Evolutionary conservation across 164 flowering plant genomes (phyloP), one percentile per base, ranked within the genome.

Genomic region (Macadamia integrifolia): DNA sequence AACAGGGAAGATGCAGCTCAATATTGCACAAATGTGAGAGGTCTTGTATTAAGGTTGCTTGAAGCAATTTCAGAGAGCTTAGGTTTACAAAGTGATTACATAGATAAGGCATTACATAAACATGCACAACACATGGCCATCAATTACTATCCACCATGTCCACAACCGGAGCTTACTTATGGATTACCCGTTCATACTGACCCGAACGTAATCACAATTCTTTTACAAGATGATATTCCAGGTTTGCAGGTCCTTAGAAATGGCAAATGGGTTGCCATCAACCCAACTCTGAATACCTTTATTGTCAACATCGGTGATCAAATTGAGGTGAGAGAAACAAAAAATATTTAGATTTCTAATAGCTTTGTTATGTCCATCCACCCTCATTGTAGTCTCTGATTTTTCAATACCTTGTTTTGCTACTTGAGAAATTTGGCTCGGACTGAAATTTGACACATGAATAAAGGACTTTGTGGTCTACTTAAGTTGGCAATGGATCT

Each of bases 231-330:
- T 32, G 76, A 81, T 0, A 88, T 89, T 1, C 79, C 86, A 0
- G 96, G 95, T 0, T 62, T 87, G 15, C 92, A 88, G 64, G 81
- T 89, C 58, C 81, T 85, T 17, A 72, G 71, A 8, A 46, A 81
- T 31, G 82, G 81, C 14, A 72, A 69, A 9, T 90, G 92, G 96
- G 63, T 86, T 1, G 79, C 88, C n/a, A 79, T 88, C 15, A 66
- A 83, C 40, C 93, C 96, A 7, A 78, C 76, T 17, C 89, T 87
- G 4, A 61, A 82, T 48, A 77, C 92, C 11, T 86, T 88, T 70
- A 76, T 85, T 13, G 77, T 88, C 76, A 90, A 90, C 83, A 80
- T 90, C 30, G 96, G 92, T 3, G 96, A 88, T 60, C 92, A 88
- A 69, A 77, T 90, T 70, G 87, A 89, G 87, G 92, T 87, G 30